Evolutionary conservation across 768 basidiomycete species (phyloP).

Genomic region (Pholiota microspora): DNA sequence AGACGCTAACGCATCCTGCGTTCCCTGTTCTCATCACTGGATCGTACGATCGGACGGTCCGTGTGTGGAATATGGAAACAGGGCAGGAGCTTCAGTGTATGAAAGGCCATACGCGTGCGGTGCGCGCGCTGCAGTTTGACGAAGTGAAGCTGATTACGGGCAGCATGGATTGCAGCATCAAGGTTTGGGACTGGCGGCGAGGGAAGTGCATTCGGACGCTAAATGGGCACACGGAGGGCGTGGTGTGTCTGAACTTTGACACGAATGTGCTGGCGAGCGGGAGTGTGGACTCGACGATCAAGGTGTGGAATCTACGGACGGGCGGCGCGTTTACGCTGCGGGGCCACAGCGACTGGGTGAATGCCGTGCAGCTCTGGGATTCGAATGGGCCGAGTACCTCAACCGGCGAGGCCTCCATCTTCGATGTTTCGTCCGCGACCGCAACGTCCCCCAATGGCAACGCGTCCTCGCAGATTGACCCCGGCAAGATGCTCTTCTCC

Average conservation of each 20-base stretch:
- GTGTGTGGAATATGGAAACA: conserved; percentile 96
- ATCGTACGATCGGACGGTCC: conserved; percentile 91
- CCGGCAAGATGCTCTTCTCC: conserved; percentile 95
- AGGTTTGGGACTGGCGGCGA: conserved; percentile 94
- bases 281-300: conserved; percentile 92
- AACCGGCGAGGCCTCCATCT: conserved; percentile 29
- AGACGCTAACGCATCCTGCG: conserved; percentile 74
- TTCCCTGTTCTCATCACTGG: conserved; percentile 97
- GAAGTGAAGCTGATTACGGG: conserved; percentile 93
- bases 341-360: conserved; percentile 96
- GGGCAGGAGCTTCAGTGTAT: conserved; percentile 82
- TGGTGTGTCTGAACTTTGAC: conserved; percentile 90
- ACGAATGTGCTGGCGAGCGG: conserved; percentile 90
- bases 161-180: conserved; percentile 93
- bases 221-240: conserved; percentile 87
- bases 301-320: conserved; percentile 90
- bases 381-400: conserved; percentile 34
- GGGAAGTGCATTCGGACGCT: conserved; percentile 87
- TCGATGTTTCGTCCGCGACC: conserved; percentile 32
- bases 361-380: conserved; percentile 93
- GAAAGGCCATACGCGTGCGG: conserved; percentile 88
- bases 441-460: conserved; percentile 16
- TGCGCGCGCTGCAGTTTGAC: conserved; percentile 93
- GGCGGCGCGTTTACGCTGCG: conserved; percentile 90
- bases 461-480: conserved; percentile 53